Base-by-base conservation (phyloP, 768 basidiomycete species). In the Suillus fuscotomentosus region DNA sequence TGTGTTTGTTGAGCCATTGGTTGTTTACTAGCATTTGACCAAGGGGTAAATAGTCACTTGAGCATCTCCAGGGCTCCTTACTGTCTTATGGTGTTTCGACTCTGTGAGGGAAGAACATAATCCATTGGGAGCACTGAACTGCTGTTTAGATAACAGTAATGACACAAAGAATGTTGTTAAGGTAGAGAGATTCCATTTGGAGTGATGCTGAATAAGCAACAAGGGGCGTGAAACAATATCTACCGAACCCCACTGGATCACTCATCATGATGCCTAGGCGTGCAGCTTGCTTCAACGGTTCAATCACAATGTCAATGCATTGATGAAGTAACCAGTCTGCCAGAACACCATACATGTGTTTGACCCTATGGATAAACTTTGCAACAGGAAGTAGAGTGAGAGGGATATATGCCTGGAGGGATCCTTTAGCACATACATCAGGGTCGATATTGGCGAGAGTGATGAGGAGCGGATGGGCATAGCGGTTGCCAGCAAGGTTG, bases 331-430 rank as follows among this genome's bases (percentile, higher is more conserved):
- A 77, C 5, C 63, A 61, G 41, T 63, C 68, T 15, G 42, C 57
- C 3, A 71, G 48, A 15, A 72, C 65, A 3, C 69, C 27, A 51
- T 66, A 43, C 43, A 43, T 43, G 43, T 3, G 8, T 20, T 43
- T 43, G 3, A 20, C 20, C 43, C 3, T 2, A 20, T 71, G 63
- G 2, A 67, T 22, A 31, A 72, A 73, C 60, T 70, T 74, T 1
- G 68, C 45, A 24, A 74, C 63, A 6, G 71, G 73, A n/a, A 73
- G 42, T 5, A 72, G 48, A 14, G 68, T 66, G 1, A 68, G 38
- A 2, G 69, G 65, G 17, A 70, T 38, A 38, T 65, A 73, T 11
- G 68, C 66, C 36, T 72, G 67, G 2, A 66, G 55, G 0, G 62
- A 67, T 0, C 57, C 65, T 51, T 74, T 73, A 59, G 63, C 64